Conservation (phyloP, 306 rosid species). For the Rosa rugosa region DNA sequence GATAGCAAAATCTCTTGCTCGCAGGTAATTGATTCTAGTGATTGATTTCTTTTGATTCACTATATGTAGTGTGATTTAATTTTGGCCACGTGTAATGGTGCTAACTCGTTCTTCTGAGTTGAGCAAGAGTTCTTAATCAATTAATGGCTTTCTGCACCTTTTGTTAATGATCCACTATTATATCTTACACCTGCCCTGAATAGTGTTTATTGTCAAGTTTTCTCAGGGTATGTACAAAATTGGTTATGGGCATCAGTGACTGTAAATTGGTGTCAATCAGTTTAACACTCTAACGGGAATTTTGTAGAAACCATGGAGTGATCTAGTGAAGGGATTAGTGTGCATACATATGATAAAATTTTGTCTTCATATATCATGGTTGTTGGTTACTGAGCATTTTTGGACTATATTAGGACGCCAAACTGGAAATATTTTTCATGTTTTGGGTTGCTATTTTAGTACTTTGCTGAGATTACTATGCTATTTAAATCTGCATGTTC, state of each 20-base stretch:
- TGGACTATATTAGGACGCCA: neutral
- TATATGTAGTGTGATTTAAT: neutral
- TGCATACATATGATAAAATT: neutral
- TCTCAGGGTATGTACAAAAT: neutral
- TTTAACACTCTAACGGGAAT: neutral
- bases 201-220: neutral
- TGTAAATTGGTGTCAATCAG: neutral
- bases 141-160: neutral
- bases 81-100: neutral
- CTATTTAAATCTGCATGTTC: too few species aligned
- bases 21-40: conserved; percentile 55
- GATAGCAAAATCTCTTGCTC: conserved; percentile 75
- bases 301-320: neutral
- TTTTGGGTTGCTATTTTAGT: neutral
- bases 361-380: neutral
- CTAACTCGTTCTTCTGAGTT: neutral
- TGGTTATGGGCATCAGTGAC: neutral
- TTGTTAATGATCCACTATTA: neutral
- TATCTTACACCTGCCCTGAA: neutral
- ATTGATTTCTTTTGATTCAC: conserved; percentile 1
- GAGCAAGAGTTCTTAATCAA: neutral
- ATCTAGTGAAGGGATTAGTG: too few species aligned
- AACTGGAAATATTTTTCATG: neutral
- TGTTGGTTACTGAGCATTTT: too few species aligned
- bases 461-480: neutral